Base-by-base conservation (phyloP, 805 yeast species). In the Hermanozyma aechmeae region DNA sequence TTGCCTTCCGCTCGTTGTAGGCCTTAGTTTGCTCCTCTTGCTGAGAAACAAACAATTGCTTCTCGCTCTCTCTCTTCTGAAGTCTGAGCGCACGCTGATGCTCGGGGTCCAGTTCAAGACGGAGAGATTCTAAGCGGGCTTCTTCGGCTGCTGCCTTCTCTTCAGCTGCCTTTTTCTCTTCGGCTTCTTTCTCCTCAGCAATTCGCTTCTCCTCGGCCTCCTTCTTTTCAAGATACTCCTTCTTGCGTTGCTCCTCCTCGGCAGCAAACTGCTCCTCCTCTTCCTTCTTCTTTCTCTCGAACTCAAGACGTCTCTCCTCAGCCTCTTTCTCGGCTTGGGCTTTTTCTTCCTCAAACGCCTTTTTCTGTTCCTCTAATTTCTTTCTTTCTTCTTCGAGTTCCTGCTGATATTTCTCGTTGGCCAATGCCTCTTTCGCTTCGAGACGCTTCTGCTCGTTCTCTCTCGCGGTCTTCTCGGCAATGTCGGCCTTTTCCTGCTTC, bases 401-500 rank as follows among this genome's bases (percentile, higher is more conserved):
- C 10, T 37, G 34, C 25, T 19, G 19, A 14, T 34, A 26, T 19
- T 25, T 23, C 16, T 36, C 43, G 15, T 43, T 40, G 14, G 36
- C 45, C 21, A 42, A 35, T n/a, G 39, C 48, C 45, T 69, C 70
- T 30, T 50, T 42, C 13, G 68, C 75, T 31, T 62, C 50, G 8
- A 40, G 28, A 33, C 45, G 42, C 32, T 38, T 31, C 24, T 33
- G 45, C 29, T 42, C 45, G 28, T 38, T 40, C 20, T 42, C 46
- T 14, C 26, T 24, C n/a, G 39, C 43, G 8, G 32, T 65, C 51
- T 44, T 51, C 43, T 39, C 64, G 40, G 40, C 50, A 26, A 68
- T 46, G n/a, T 48, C 57, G 26, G 58, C 54, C 48, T 58, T 57
- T 36, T 71, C 74, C 4, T 42, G 42, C 35, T 61, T 58, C 77